Base-by-base conservation (phyloP, 306 rosid species). In the Hippophae tibetana region DNA sequence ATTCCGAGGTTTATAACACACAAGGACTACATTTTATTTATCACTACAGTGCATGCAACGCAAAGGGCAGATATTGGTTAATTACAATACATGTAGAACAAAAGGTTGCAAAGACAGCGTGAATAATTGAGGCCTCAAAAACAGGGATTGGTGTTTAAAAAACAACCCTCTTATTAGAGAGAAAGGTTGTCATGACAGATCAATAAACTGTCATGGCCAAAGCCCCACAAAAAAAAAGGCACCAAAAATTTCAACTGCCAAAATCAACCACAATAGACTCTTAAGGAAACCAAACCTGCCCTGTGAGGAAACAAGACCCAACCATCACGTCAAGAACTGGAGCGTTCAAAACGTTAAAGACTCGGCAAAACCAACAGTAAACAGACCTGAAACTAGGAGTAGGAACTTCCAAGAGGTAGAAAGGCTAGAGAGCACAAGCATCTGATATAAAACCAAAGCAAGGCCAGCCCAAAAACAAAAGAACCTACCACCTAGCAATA, bases 151-250 rank as follows among this genome's bases (percentile, higher is more conserved):
- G 90, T 63, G 38, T 31, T 42, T 31, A 90, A 90, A 85, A 78
- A 79, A 78, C 79, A 75, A 79, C 67, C 85, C 63, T 60, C 62
- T 76, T 61, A 13, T 1, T 6, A 2, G 38, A 31, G 38, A 2
- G 23, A 18, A 18, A 18, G 23, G 38, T 31, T 31, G 38, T 31
- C 38, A 31, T 31, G 38, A 31, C 38, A 31, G 38, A 31, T 31
- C 38, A 31, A 31, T 31, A 31, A 13, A 74, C 95, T 80, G 89
- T 83, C 95, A 79, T 52, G 64, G 81, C 99, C 97, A 72, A 86
- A 79, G 63, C 88, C 86, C 87, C 69, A 10, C 27, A 53, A 48
- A 9, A 31, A 62, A 65, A 58, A 69, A 74, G 87, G 82, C 95
- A 63, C 70, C 93, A 76, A 45, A 68, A 57, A 62, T 57, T 66